A percentile compares a stretch with the other conserved stretches of the same genome.
Conservation (phyloP, 352 stramenopile genomes). For the Globisporangium nunn region DNA sequence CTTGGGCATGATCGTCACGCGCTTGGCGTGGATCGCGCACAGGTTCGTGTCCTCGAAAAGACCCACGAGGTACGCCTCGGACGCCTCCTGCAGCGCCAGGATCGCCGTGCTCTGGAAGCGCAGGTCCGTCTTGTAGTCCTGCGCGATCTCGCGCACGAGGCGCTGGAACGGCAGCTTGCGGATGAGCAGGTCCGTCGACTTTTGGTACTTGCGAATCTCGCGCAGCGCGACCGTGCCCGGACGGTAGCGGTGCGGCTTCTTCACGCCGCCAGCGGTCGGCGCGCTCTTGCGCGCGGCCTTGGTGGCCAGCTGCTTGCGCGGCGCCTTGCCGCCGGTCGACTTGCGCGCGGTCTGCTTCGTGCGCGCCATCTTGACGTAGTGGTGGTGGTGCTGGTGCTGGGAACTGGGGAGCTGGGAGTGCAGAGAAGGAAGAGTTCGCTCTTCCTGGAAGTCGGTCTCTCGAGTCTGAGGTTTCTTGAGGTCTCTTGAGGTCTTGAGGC, state of each 20-base stretch:
- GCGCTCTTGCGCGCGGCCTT: too few species aligned
- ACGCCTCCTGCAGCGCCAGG: constrained; percentile 91
- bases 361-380: too few species aligned
- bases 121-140: constrained; percentile 86
- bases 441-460: too few species aligned
- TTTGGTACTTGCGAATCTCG: constrained; percentile 97
- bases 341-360: too few species aligned
- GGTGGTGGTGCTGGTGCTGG: too few species aligned
- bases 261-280: constrained; percentile 92
- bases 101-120: too few species aligned
- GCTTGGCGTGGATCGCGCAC: constrained; percentile 93
- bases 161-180: constrained; percentile 95
- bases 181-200: constrained; percentile 94
- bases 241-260: constrained; percentile 88
- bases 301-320: too few species aligned
- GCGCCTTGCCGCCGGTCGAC: too few species aligned
- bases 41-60: constrained; percentile 96
- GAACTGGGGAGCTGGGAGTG: too few species aligned
- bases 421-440: too few species aligned
- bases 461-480: too few species aligned
- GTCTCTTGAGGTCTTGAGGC: too few species aligned
- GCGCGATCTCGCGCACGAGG: constrained; percentile 90
- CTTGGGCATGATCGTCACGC: constrained; percentile 93
- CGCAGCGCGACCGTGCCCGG: constrained; percentile 88
- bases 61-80: constrained; percentile 92